Base-by-base conservation (phyloP, 2,329 filamentous ascomycete species). In the Fusarium avenaceum region DNA sequence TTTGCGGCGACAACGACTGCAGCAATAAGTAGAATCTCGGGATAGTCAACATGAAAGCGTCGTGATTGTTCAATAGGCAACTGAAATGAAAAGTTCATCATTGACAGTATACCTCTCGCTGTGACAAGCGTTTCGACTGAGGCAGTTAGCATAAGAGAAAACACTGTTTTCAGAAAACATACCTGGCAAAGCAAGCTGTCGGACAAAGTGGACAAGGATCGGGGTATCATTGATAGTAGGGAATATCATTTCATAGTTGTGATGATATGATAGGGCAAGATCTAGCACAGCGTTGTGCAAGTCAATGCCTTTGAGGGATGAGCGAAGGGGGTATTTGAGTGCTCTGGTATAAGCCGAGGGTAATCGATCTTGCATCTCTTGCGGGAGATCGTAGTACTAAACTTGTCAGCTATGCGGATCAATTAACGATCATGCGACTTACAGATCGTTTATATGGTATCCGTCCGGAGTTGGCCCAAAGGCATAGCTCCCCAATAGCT, bases 1-100 rank as follows among this genome's bases (percentile, higher is more conserved):
- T 97, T 97, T 5, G 91, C 89, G 6, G 91, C 88, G 15, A 97
- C 84, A 4, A 97, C 82, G 5, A 97, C 77, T 5, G 93, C 81
- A 6, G 89, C 84, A 56, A 93, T 83, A 2, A 97, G 80, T 43
- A 92, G 86, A 7, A 92, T 82, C 74, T 98, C 96, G 0, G 96
- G 93, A 65, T 91, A 86, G 50, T 88, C 83, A 17, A 89, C 79
- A 10, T 86, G 79, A 26, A 83, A 79, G 61, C 83, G 79, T 62
- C 80, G 79, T 52, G 77, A 75, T 30, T 78, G 80, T 6, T 81
- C 79, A 8, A 83, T 81, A 1, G 85, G 84, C 65, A 90, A 91
- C 8, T 71, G 57, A 35, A 78, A 79, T 1, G 81, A 80, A 64
- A 90, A 91, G 3, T 85, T 80, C 32, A 90, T 78, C 0, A 70